Conservation (phyloP, 345 rosid species). For the Toxicodendron radicans region DNA sequence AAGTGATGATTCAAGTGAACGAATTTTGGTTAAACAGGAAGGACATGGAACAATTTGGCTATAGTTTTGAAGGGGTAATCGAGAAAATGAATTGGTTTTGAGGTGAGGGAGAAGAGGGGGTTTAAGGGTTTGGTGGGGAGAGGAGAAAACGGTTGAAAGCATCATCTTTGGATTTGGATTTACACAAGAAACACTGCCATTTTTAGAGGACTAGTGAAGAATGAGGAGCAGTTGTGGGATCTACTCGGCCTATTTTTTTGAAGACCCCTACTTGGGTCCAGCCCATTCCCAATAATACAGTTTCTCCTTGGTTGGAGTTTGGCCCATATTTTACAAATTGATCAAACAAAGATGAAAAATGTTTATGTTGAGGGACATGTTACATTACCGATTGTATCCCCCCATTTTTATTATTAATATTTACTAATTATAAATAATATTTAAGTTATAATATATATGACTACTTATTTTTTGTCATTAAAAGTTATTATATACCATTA, state of each 20-base stretch:
- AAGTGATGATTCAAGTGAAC: slow-evolving; percentile 4
- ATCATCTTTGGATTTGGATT: background rate
- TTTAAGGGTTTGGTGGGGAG: slow-evolving; percentile 16
- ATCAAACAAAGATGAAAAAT: background rate
- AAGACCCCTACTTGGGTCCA: background rate
- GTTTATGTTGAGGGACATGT: too few species aligned
- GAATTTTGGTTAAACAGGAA: slow-evolving; percentile 10
- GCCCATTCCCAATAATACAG: background rate
- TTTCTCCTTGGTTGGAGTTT: background rate
- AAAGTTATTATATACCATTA: too few species aligned
- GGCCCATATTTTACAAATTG: background rate
- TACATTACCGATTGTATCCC: too few species aligned
- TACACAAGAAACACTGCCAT: slow-evolving; percentile 4
- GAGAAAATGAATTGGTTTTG: slow-evolving; percentile 21
- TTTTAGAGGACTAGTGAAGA: background rate
- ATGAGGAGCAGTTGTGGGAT: background rate
- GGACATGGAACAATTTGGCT: slow-evolving; percentile 9
- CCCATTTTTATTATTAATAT: too few species aligned
- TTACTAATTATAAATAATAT: too few species aligned
- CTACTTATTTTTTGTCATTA: too few species aligned
- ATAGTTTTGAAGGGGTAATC: slow-evolving; percentile 2
- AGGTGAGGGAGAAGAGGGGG: slow-evolving; percentile 6
- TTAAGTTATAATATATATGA: too few species aligned
- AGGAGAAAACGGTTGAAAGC: slow-evolving; percentile 12
- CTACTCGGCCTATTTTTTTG: background rate